Base-by-base conservation (phyloP, 192 early-diverging fungal species). In the Entomortierella lignicola region DNA sequence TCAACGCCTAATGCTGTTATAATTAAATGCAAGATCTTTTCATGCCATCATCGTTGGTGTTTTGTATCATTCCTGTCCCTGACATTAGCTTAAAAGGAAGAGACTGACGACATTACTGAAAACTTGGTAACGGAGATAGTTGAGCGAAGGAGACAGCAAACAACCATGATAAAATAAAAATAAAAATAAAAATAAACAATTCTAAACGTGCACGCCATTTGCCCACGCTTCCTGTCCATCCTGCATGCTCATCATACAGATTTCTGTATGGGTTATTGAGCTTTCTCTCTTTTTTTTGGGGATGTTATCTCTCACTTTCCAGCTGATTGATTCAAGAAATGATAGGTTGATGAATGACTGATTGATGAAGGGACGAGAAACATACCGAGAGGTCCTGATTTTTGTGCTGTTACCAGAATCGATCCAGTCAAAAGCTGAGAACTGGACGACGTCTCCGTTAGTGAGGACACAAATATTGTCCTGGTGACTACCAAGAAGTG, bases 361-460 rank as follows among this genome's bases (percentile, higher is more conserved):
- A 54, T 54, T 25, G 27, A 54, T 50, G 43, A 62, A 20, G 32
- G 37, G 11, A 60, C 8, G 1, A 27, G 20, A 57, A 37, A 41
- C 57, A 55, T 79, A 79, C 75, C 75, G 60, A 43, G 62, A 66
- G 7, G 55, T 61, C 55, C 48, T 69, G 62, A 31, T 59, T 62
- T 63, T 69, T 6, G 41, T 25, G 37, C 41, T 60, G 26, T 21
- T 50, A 31, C 63, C 64, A 17, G 64, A 44, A 8, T 79, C 75
- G 57, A 79, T 79, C 75, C 75, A 79, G 47, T 68, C 75, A 56
- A 69, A 69, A 4, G 70, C 71, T 20, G 80, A 72, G 41, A 74
- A 69, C 21, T 42, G 66, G 17, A 81, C 68, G 2, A 73, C 71
- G 17, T 81, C 66, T 17, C 80, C 80, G 27, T 69, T 74, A 27